phyloP scores from a whole-genome alignment of 345 rosid species.

The Ceriops decandra region DNA sequence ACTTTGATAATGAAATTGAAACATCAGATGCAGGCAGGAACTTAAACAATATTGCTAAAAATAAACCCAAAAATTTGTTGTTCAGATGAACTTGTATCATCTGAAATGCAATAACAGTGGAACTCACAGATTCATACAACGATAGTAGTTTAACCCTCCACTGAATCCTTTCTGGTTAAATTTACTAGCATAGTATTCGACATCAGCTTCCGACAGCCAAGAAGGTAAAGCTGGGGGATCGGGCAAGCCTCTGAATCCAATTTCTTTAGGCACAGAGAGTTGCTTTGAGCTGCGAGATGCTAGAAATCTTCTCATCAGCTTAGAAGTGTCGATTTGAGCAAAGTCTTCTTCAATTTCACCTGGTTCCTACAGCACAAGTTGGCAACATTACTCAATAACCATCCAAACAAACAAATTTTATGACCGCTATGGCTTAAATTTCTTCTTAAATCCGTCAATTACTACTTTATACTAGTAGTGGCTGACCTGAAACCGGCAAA shows the following conservation, averaged over 20 bases:
- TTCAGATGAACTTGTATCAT: no score
- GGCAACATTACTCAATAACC: neutral
- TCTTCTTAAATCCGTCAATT: no score
- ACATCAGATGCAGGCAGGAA: neutral
- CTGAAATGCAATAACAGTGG: no score
- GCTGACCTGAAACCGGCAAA: conserved; percentile 4
- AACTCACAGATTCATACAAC: neutral
- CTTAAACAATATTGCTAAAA: neutral
- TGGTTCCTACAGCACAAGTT: neutral
- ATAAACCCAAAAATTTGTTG: no score
- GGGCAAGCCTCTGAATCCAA: neutral
- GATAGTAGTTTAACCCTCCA: conserved; percentile 6
- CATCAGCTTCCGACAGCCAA: neutral
- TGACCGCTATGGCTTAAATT: no score
- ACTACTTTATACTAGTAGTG: neutral
- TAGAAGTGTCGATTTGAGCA: neutral
- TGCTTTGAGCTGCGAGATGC: neutral
- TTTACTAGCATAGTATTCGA: neutral
- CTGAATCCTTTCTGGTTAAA: neutral
- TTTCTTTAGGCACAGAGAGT: neutral
- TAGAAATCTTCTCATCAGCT: neutral
- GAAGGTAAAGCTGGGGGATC: neutral
- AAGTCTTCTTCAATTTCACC: conserved; percentile 2
- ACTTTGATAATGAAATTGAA: neutral
- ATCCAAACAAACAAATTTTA: no score